Percentiles rank a stretch among this genome's conserved stretches.
Conservation (phyloP, 208 protist genomes). For the Wallacemonas collosoma region DNA sequence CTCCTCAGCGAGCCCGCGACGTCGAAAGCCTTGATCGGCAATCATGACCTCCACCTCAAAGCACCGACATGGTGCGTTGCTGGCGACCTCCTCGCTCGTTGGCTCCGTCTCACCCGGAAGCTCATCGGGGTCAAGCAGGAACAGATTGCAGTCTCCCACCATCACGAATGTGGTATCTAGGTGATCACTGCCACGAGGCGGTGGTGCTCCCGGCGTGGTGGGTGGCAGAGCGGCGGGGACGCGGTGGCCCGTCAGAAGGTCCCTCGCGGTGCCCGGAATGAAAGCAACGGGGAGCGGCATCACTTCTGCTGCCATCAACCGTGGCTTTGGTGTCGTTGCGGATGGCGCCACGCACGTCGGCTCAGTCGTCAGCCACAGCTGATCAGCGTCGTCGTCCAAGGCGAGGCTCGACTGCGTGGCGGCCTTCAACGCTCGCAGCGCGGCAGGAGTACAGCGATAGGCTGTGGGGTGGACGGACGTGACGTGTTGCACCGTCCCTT, state of each 20-base stretch:
- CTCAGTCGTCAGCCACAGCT: background rate
- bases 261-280: background rate
- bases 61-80: conserved; percentile 14
- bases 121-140: conserved; percentile 53
- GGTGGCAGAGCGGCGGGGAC: background rate
- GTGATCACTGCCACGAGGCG: background rate
- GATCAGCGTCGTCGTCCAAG: background rate
- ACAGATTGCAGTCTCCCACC: conserved; percentile 93
- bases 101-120: background rate
- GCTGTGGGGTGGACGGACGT: background rate
- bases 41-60: conserved; percentile 94
- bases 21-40: conserved; percentile 63
- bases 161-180: conserved; percentile 35
- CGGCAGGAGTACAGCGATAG: background rate
- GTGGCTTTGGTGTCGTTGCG: background rate
- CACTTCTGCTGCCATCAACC: background rate
- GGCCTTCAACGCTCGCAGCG: background rate
- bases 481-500: background rate
- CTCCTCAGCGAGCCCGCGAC: conserved; percentile 69
- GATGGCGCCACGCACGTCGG: background rate
- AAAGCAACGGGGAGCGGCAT: conserved; percentile 4
- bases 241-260: background rate
- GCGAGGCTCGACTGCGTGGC: background rate
- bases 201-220: background rate
- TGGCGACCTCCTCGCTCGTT: too few species aligned